Evolutionary conservation across 306 rosid species (phyloP).

Genomic region (Cicer arietinum): DNA sequence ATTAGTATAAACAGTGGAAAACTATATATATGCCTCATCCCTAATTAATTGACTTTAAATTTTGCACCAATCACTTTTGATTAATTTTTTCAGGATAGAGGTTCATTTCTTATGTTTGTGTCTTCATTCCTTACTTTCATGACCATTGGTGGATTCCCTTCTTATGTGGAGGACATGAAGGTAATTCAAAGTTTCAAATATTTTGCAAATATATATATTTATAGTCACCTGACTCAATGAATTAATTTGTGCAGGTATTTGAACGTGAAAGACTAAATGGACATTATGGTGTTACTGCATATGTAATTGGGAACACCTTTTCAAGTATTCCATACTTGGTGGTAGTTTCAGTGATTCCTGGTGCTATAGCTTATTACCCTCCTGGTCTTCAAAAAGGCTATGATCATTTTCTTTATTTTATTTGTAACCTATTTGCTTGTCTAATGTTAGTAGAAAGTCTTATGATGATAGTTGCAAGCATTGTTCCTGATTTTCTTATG

Average conservation of each 20-base stretch:
- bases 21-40: background rate
- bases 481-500: constrained; percentile 77
- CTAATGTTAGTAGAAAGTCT: constrained; percentile 75
- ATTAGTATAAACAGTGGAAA: background rate
- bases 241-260: constrained; percentile 54
- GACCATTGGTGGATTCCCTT: constrained; percentile 88
- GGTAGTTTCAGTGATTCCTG: constrained; percentile 62
- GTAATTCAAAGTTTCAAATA: constrained; percentile 39
- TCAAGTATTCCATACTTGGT: constrained; percentile 65
- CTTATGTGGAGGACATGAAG: constrained; percentile 90
- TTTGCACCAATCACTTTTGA: background rate
- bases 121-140: constrained; percentile 78
- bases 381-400: constrained; percentile 59
- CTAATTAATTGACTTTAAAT: background rate
- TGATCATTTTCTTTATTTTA: constrained; percentile 55
- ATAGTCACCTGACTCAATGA: background rate
- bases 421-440: constrained; percentile 48
- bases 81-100: constrained; percentile 63
- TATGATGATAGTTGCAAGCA: constrained; percentile 76
- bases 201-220: background rate
- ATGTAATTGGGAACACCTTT: constrained; percentile 64
- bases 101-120: constrained; percentile 64
- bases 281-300: constrained; percentile 66
- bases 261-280: constrained; percentile 76
- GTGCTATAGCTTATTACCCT: constrained; percentile 56